Conservation (phyloP, 1,284 basidiomycete species). For the Pseudomicrostroma phylloplanum region DNA sequence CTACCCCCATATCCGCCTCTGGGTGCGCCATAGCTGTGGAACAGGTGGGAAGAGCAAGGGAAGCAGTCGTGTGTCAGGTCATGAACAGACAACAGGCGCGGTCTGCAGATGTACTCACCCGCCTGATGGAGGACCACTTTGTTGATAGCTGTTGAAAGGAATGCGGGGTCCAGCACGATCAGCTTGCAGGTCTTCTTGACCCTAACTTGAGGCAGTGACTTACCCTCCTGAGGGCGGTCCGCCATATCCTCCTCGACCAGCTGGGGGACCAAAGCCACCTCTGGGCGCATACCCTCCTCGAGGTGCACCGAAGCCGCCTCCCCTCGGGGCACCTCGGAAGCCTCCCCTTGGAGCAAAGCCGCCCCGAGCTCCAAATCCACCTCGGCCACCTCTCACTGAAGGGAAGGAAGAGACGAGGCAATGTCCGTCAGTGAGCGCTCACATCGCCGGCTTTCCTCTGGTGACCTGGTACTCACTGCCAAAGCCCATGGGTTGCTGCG, state of each 20-base stretch:
- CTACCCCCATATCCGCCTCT: background rate
- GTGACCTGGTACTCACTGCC: background rate
- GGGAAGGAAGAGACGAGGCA: background rate
- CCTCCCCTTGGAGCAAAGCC: conserved; percentile 44
- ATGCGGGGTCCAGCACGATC: no score
- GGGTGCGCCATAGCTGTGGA: background rate
- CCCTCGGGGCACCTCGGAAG: background rate
- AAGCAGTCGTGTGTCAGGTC: no score
- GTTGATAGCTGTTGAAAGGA: no score
- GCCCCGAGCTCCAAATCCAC: conserved; percentile 41
- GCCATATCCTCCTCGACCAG: conserved; percentile 8
- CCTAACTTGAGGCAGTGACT: no score
- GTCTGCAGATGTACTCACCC: no score
- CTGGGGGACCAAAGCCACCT: background rate
- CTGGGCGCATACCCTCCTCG: background rate
- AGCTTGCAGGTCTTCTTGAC: no score
- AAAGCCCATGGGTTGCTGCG: conserved; percentile 8
- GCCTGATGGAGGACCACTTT: no score
- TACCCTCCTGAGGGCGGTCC: background rate
- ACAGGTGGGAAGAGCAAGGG: no score
- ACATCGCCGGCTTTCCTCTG: background rate
- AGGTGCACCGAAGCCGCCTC: background rate
- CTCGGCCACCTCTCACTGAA: conserved; percentile 18
- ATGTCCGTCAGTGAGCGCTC: background rate
- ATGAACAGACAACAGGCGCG: no score